Evolutionary conservation across 805 yeast species (phyloP), one percentile per base, ranked within the genome.

Genomic region (Sungouiozyma ichnusensis): DNA sequence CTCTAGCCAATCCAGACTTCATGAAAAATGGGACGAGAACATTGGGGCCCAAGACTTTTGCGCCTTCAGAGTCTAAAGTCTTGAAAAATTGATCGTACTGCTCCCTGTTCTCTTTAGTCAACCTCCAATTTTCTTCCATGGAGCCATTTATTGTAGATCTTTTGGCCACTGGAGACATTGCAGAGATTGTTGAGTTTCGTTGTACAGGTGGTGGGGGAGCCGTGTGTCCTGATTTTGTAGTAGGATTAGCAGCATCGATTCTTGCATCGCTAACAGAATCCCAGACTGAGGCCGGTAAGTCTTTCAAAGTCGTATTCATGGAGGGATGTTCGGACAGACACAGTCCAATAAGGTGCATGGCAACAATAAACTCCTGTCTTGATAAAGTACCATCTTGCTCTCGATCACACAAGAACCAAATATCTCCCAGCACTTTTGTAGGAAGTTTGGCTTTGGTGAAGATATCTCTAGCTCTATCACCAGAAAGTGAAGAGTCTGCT

Each of bases 271-370:
- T 48, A 17, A 64, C 54, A 35, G 66, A 65, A 27, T 58, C 58
- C 74, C 73, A 69, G 7, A 64, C 37, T 20, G 50, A 41, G 24
- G 54, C 53, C 1, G 82, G 77, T 36, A 78, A 50, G 1, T 57
- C 37, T 4, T 63, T 48, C 7, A 85, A 81, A 52, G 86, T 67
- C 38, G 77, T 74, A 40, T 71, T 71, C 52, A 84, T 64, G 3
- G 75, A 51, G 24, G 85, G 82, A 53, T 77, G 74, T 54, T 86
- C 68, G 20, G 81, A 67, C 47, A 86, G 76, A 14, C 52, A 43
- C 33, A 60, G 43, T 59, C 90, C 97, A 48, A 92, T 85, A 55
- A 92, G 71, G 62, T 85, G 94, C 97, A 92, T 90, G 7, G 97
- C 97, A 50, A 90, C 73, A 35, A 85, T 75, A 52, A 92, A 92